A percentile compares a stretch with the other conserved stretches of the same genome.
Conservation (phyloP, 345 rosid genomes). For the Euclidium syriacum region DNA sequence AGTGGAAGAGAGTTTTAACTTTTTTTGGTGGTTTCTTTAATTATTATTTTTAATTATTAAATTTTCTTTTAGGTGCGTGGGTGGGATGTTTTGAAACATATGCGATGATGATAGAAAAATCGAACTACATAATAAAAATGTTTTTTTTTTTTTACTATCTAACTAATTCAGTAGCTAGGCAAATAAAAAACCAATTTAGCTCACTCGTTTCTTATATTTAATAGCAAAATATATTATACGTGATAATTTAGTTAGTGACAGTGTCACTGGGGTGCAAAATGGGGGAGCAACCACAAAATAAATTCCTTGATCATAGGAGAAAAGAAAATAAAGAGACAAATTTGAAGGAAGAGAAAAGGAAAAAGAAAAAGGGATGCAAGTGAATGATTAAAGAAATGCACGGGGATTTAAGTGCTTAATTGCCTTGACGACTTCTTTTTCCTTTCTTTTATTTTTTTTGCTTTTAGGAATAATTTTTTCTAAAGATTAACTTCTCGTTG, state of each 20-base stretch:
- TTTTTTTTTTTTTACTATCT: not conserved
- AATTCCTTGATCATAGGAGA: slow-evolving; percentile 4
- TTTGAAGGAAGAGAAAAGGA: not conserved
- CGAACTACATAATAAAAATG: not conserved
- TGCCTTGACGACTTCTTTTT: slow-evolving; percentile 32
- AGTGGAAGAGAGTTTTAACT: slow-evolving; percentile 15
- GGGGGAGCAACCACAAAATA: not conserved
- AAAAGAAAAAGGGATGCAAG: slow-evolving; percentile 12
- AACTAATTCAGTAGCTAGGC: not conserved
- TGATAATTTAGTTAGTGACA: not conserved
- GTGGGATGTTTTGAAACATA: slow-evolving; percentile 10
- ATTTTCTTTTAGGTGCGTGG: slow-evolving; percentile 10
- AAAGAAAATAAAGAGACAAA: not conserved
- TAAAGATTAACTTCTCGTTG: not conserved
- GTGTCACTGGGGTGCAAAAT: not conserved
- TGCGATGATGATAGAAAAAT: not conserved
- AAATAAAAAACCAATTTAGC: not conserved
- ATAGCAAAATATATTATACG: not conserved
- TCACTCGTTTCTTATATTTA: not conserved
- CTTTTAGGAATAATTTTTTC: not conserved
- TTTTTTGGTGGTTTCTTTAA: slow-evolving; percentile 19
- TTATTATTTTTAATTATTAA: not conserved
- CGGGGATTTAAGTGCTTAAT: slow-evolving; percentile 33
- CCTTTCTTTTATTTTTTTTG: not conserved
- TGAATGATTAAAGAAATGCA: slow-evolving; percentile 34